These are phyloP conservation scores for Neoboletus brunneissimus DNA, from an alignment of 768 basidiomycete species.

Conservation along the genomic window DNA sequence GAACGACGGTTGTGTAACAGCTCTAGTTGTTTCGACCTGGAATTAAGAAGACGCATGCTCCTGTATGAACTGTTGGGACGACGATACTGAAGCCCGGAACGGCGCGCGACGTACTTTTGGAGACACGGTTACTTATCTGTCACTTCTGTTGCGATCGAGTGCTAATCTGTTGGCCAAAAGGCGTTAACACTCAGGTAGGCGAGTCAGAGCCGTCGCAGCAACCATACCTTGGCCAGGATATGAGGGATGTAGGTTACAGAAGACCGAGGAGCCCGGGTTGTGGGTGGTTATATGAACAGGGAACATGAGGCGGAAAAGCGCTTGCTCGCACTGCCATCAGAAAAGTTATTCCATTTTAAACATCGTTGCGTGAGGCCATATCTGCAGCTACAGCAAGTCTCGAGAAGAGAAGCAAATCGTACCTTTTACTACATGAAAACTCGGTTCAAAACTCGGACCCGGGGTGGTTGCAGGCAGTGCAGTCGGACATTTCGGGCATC, in stretches of 20 bases:
- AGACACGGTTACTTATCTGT: not conserved
- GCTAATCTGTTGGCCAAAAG: not conserved
- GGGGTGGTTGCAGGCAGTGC: not conserved
- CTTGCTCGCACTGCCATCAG: not conserved
- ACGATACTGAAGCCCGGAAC: not conserved
- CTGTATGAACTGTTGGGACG: slow-evolving; percentile 3
- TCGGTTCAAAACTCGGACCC: not conserved
- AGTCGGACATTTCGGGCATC: not conserved
- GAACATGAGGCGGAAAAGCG: slow-evolving; percentile 4
- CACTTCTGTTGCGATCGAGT: not conserved
- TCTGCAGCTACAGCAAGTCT: not conserved
- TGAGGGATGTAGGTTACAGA: not conserved
- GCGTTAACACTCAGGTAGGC: not conserved
- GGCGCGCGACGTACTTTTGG: slow-evolving; percentile 3
- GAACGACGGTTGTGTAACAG: slow-evolving; percentile 1
- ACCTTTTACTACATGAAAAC: not conserved
- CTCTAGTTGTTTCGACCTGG: slow-evolving; percentile 15
- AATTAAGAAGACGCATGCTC: slow-evolving; percentile 24
- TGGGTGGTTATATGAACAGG: not conserved
- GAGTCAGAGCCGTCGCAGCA: not conserved
- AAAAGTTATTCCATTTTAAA: not conserved
- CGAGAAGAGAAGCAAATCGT: not conserved
- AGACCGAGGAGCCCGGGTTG: not conserved
- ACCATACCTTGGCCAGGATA: not conserved
- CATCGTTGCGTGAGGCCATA: not conserved